These are phyloP conservation scores for Dispira simplex DNA, from an alignment of 192 early-diverging fungal species.

Conservation along the genomic window DNA sequence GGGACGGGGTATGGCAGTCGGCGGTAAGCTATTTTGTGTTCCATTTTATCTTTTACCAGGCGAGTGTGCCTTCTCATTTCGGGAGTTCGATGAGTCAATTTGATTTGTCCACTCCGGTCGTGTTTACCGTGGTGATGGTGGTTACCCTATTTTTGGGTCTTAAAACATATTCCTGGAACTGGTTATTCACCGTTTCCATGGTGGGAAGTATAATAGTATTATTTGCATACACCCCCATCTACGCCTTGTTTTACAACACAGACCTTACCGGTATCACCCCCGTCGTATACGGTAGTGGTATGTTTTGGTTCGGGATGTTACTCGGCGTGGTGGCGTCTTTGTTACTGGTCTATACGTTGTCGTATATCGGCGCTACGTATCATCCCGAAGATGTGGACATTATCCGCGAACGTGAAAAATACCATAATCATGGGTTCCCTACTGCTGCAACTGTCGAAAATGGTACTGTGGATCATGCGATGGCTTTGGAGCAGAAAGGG, in stretches of 20 bases:
- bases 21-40: slow-evolving; percentile 71
- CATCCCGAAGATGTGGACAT: slow-evolving; percentile 48
- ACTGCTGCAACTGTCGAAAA: too few species aligned
- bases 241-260: slow-evolving; percentile 36
- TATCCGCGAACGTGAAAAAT: slow-evolving; percentile 34
- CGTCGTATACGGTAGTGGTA: slow-evolving; percentile 39
- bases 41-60: slow-evolving; percentile 37
- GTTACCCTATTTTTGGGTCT: slow-evolving; percentile 68
- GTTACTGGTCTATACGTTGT: slow-evolving; percentile 47
- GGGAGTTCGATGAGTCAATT: slow-evolving; percentile 39
- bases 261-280: slow-evolving; percentile 54
- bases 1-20: slow-evolving; percentile 90
- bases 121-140: slow-evolving; percentile 57
- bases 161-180: slow-evolving; percentile 78
- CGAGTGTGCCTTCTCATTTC: slow-evolving; percentile 27
- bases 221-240: slow-evolving; percentile 47
- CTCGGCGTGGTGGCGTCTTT: slow-evolving; percentile 54
- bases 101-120: slow-evolving; percentile 67
- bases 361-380: slow-evolving; percentile 49
- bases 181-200: slow-evolving; percentile 48
- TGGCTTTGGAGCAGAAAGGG: too few species aligned
- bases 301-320: slow-evolving; percentile 61
- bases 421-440: neutral
- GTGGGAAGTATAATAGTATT: slow-evolving; percentile 46
- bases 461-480: too few species aligned